A percentile compares a stretch with the other conserved stretches of the same genome.
These are phyloP conservation scores for Arthrobotrys sinensis DNA, from an alignment of 2,329 filamentous ascomycete species.

Conservation along the genomic window DNA sequence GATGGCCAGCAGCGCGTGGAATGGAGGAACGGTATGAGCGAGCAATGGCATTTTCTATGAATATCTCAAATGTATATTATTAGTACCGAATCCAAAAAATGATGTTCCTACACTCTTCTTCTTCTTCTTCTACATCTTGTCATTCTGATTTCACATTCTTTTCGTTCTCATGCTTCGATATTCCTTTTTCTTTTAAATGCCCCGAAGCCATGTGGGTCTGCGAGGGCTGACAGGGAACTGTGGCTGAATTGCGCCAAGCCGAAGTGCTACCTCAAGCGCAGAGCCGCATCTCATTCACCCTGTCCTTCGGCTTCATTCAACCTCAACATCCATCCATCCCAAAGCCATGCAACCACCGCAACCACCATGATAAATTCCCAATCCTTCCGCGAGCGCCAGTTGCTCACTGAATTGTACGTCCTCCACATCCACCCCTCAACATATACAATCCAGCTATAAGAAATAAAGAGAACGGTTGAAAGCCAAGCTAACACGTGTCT, in stretches of 20 bases:
- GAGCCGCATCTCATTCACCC: slow-evolving; percentile 8
- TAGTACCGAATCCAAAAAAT: background rate
- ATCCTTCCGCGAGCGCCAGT: slow-evolving; percentile 49
- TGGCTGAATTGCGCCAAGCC: slow-evolving; percentile 17
- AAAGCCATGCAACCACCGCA: background rate
- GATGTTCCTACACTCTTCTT: background rate
- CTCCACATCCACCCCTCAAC: background rate
- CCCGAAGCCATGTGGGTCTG: slow-evolving; percentile 9
- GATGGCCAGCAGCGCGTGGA: background rate
- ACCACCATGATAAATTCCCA: slow-evolving; percentile 40
- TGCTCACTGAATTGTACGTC: slow-evolving; percentile 55
- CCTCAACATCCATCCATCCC: too few species aligned
- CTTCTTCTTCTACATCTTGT: background rate
- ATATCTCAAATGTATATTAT: slow-evolving; percentile 3
- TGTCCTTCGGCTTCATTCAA: background rate
- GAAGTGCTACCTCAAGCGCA: slow-evolving; percentile 13
- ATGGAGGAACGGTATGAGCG: background rate
- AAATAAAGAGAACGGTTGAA: background rate
- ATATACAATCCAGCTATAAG: background rate
- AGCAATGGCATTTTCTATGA: background rate
- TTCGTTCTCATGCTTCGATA: background rate
- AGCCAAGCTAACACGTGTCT: slow-evolving; percentile 12
- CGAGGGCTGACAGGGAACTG: background rate
- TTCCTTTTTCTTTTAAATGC: slow-evolving; percentile 1
- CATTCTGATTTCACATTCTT: background rate